Percentiles rank a stretch among this genome's conserved stretches.
phyloP scores from a whole-genome alignment of 2,329 filamentous ascomycete species.

The Fusarium proliferatum region DNA sequence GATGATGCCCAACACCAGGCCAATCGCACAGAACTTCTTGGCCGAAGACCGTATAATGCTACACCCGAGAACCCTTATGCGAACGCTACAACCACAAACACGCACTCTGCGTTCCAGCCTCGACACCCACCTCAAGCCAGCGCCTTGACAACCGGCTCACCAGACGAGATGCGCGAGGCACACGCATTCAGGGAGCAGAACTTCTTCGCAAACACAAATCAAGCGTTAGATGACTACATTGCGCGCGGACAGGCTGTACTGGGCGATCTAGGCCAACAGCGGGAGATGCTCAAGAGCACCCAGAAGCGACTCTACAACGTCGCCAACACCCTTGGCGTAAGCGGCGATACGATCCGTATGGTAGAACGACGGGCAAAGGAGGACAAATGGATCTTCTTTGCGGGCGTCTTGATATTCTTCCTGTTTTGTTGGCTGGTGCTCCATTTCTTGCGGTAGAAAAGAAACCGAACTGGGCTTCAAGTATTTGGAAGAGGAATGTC shows the following conservation, averaged over 20 bases:
- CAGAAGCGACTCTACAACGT: conserved; percentile 92
- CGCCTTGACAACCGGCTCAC: conserved; percentile 56
- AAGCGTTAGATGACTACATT: conserved; percentile 92
- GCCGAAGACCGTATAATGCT: conserved; percentile 81
- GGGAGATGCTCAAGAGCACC: conserved; percentile 94
- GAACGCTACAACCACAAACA: conserved; percentile 57
- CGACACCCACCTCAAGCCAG: conserved; percentile 55
- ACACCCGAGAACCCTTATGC: conserved; percentile 95
- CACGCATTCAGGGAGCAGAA: conserved; percentile 90
- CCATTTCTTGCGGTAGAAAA: conserved; percentile 74
- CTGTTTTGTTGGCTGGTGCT: conserved; percentile 91
- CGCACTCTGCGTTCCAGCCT: conserved; percentile 53
- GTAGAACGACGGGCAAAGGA: conserved; percentile 90
- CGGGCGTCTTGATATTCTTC: conserved; percentile 86
- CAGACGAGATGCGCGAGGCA: conserved; percentile 77
- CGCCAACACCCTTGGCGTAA: conserved; percentile 92
- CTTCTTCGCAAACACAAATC: conserved; percentile 85
- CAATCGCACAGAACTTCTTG: conserved; percentile 85
- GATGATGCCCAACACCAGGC: conserved; percentile 76
- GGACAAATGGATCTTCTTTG: conserved; percentile 98
- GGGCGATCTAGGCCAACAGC: conserved; percentile 87
- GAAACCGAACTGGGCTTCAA: neutral
- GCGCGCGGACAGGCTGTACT: conserved; percentile 91
- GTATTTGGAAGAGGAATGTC: conserved; percentile 5
- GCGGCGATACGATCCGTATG: conserved; percentile 96